Percentiles rank a stretch among this genome's conserved stretches.
phyloP scores from a whole-genome alignment of 2,329 filamentous ascomycete genomes.

The Aquanectria penicillioides region DNA sequence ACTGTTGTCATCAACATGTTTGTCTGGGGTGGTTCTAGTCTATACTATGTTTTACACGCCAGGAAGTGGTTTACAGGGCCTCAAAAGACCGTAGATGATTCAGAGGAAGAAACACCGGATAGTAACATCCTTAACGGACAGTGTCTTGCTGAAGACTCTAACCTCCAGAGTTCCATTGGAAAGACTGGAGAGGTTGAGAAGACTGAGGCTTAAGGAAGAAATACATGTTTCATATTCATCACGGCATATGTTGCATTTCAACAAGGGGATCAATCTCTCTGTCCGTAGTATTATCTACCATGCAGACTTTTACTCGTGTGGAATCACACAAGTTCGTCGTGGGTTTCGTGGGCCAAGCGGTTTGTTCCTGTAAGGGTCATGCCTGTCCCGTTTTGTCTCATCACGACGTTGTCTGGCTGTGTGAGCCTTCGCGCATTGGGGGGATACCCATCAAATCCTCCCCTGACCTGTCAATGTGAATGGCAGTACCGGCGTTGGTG shows the following conservation, averaged over 20 bases:
- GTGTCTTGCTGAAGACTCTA: no score
- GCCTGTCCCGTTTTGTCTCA: constrained; percentile 10
- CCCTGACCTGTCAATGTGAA: background rate
- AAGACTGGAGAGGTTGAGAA: no score
- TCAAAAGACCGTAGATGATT: background rate
- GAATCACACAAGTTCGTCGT: constrained; percentile 10
- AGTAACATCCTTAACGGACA: background rate
- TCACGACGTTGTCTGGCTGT: constrained; percentile 3
- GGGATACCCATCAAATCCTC: background rate
- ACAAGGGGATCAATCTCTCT: no score
- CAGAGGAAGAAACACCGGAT: background rate
- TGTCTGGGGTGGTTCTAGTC: background rate
- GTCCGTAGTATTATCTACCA: no score
- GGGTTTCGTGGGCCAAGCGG: background rate
- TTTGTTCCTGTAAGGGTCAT: constrained; percentile 12
- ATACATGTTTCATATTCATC: no score
- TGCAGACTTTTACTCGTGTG: no score
- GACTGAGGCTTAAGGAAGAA: no score
- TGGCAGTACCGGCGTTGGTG: background rate
- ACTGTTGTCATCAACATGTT: background rate
- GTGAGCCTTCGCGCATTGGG: background rate
- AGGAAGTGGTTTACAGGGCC: background rate
- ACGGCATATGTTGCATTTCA: no score
- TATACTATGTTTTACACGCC: background rate
- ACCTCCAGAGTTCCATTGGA: no score